Conservation (phyloP, 352 stramenopile genomes). For the Pelagophyceae sp. region DNA sequence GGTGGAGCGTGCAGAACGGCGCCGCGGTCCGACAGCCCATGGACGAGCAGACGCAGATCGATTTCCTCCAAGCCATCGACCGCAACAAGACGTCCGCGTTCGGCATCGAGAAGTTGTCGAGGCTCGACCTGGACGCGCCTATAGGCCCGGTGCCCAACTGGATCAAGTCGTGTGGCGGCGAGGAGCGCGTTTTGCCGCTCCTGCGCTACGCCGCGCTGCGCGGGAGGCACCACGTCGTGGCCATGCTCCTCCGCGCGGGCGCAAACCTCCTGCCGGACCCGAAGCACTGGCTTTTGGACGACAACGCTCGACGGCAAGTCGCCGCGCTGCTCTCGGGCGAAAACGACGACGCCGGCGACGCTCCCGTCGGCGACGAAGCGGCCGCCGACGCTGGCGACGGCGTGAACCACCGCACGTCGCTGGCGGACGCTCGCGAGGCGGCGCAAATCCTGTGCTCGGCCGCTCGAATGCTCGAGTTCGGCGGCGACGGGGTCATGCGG, state of each 20-base stretch:
- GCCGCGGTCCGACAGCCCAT: background rate
- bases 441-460: no score
- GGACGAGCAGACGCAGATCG: background rate
- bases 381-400: background rate
- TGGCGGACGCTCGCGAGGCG: no score
- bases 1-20: background rate
- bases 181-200: background rate
- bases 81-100: background rate
- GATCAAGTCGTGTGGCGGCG: background rate
- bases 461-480: no score
- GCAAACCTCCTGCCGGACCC: no score
- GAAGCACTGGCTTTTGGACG: no score
- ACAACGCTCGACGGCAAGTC: no score
- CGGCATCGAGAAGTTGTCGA: background rate
- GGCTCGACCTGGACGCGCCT: background rate
- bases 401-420: no score
- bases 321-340: no score
- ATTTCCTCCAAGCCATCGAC: slow-evolving; percentile 2
- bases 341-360: background rate
- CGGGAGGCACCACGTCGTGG: background rate
- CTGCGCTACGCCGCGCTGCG: slow-evolving; percentile 6
- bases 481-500: background rate
- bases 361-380: background rate
- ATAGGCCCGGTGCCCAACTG: background rate
- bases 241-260: background rate